Evolutionary conservation across 768 basidiomycete genomes (phyloP).

Genomic region (Phanerodontia chrysosporium): DNA sequence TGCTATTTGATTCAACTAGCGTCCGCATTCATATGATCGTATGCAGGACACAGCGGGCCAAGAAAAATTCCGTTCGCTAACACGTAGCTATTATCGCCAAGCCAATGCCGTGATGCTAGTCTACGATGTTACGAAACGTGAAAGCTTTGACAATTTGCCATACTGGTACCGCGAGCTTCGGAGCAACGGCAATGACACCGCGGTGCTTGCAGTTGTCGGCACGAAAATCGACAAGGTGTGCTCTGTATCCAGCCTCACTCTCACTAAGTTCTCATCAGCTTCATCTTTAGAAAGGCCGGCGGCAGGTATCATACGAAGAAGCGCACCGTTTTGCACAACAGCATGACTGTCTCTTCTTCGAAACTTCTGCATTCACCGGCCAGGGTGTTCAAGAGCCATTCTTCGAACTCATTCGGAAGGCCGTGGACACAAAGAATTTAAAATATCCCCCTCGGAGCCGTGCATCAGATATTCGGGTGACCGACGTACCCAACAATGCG

Average conservation of each 20-base stretch:
- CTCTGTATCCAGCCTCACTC: not conserved
- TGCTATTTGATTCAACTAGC: not conserved
- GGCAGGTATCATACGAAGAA: constrained; percentile 78
- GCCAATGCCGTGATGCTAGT: constrained; percentile 86
- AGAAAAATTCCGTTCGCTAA: constrained; percentile 94
- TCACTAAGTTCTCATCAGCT: not conserved
- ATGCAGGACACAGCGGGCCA: constrained; percentile 46
- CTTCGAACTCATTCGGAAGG: constrained; percentile 72
- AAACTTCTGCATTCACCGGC: constrained; percentile 90
- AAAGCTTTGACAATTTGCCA: constrained; percentile 89
- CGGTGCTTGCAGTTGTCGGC: constrained; percentile 92
- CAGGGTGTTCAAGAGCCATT: constrained; percentile 77
- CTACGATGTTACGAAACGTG: constrained; percentile 88
- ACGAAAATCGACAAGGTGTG: constrained; percentile 89
- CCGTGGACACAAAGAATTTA: constrained; percentile 49
- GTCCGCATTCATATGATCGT: too few species aligned
- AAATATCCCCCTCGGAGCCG: too few species aligned
- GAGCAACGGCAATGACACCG: constrained; percentile 79
- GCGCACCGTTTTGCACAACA: constrained; percentile 75
- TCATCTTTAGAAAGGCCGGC: constrained; percentile 74
- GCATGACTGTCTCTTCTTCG: constrained; percentile 85
- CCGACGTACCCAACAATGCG: too few species aligned
- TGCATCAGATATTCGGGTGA: too few species aligned
- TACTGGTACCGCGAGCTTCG: constrained; percentile 92
- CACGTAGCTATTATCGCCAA: constrained; percentile 90